Conservation (phyloP, 306 rosid species). For the Crotalaria pallida region DNA sequence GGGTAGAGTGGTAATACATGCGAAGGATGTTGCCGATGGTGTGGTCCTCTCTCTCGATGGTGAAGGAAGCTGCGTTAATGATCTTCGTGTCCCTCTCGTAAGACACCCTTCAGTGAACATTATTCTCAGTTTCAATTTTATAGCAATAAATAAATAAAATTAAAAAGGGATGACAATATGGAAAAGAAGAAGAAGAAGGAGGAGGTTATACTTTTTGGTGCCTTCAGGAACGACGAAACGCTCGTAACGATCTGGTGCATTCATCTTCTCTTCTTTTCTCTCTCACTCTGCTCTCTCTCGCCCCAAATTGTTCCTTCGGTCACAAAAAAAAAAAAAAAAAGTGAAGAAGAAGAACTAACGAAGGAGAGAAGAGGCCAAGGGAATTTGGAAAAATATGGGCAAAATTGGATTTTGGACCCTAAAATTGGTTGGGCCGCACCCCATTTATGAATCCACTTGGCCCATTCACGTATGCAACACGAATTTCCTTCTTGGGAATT, state of each 20-base stretch:
- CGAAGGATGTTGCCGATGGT: slow-evolving; percentile 86
- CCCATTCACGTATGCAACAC: too few relatives aligned
- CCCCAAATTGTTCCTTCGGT: too few relatives aligned
- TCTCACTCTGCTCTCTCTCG: not conserved
- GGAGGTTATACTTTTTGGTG: slow-evolving; percentile 58
- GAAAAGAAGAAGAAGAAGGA: too few relatives aligned
- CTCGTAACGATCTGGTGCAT: slow-evolving; percentile 93
- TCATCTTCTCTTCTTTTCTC: slow-evolving; percentile 43
- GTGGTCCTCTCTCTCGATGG: slow-evolving; percentile 89
- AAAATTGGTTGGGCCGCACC: too few relatives aligned
- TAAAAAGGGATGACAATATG: not conserved
- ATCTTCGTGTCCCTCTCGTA: slow-evolving; percentile 95
- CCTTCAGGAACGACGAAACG: slow-evolving; percentile 97
- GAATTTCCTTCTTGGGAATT: too few relatives aligned
- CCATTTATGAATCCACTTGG: too few relatives aligned
- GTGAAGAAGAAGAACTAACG: too few relatives aligned
- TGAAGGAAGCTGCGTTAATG: slow-evolving; percentile 81
- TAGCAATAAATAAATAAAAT: not conserved
- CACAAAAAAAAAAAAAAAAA: too few relatives aligned
- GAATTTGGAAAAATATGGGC: too few relatives aligned
- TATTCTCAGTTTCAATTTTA: not conserved
- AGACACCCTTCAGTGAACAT: slow-evolving; percentile 51
- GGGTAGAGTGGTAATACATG: slow-evolving; percentile 39
- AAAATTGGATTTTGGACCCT: too few relatives aligned
- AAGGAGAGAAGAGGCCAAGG: too few relatives aligned